Percentiles rank a stretch among this genome's conserved stretches.
phyloP scores from a whole-genome alignment of 257 asterid genomes.

The Forsythia suspensa region DNA sequence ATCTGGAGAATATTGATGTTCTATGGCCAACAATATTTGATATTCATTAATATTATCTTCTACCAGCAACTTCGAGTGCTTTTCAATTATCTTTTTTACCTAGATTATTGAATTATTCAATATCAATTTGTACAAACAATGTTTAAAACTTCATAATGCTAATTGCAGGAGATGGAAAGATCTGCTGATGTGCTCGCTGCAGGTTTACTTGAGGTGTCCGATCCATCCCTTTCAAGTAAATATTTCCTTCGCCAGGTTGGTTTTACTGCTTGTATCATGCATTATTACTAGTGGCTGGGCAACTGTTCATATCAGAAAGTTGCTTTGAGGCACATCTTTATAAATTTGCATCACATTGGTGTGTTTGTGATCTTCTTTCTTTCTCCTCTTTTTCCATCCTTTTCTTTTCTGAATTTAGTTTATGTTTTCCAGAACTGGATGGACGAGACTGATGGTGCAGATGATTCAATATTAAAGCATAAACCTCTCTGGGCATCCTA shows the following conservation, averaged over 20 bases:
- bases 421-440: conserved; percentile 68
- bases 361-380: conserved; percentile 13
- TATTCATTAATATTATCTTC: conserved; percentile 17
- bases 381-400: background rate
- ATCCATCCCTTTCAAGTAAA: conserved; percentile 81
- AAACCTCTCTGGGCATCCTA: conserved; percentile 88
- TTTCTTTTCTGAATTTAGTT: conserved; percentile 27
- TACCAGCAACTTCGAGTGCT: conserved; percentile 8
- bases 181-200: conserved; percentile 99
- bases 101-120: background rate
- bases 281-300: conserved; percentile 5
- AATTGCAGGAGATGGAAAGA: conserved; percentile 89
- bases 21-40: conserved; percentile 2
- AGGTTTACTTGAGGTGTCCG: conserved; percentile 93
- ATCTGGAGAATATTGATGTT: background rate
- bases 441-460: conserved; percentile 59
- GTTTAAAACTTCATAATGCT: conserved; percentile 20
- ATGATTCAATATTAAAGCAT: conserved; percentile 82
- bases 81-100: background rate
- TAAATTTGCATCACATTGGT: background rate
- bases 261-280: conserved; percentile 22
- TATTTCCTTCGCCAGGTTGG: conserved; percentile 90
- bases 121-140: conserved; percentile 17
- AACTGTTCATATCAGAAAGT: conserved; percentile 14
- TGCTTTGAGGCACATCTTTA: conserved; percentile 6